Evolutionary conservation across 305 asterid species (phyloP).

Genomic region (Fraxinus xanthoxyloides): DNA sequence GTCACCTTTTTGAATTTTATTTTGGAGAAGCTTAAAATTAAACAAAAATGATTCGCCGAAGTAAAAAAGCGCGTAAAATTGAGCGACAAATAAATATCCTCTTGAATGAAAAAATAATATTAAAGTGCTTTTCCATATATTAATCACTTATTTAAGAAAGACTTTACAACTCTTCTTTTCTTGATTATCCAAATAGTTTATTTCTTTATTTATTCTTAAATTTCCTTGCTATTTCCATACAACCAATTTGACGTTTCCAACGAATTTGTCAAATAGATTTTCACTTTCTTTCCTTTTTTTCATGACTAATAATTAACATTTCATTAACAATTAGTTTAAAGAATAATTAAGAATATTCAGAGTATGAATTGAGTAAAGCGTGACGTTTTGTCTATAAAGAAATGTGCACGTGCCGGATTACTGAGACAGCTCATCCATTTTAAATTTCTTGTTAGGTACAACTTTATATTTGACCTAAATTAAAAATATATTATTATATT

Average conservation of each 20-base stretch:
- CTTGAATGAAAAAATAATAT: not conserved
- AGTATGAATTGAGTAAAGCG: not conserved
- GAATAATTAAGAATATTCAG: not conserved
- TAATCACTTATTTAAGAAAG: not conserved
- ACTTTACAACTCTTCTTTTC: not conserved
- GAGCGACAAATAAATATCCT: not conserved
- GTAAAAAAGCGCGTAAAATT: not conserved
- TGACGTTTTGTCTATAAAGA: not conserved
- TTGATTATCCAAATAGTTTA: not conserved
- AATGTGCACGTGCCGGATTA: not conserved
- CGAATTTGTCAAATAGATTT: not conserved
- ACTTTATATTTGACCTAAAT: constrained; percentile 7
- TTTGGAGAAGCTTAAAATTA: not conserved
- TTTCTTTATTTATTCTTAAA: not conserved
- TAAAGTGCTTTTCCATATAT: not conserved
- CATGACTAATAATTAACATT: not conserved
- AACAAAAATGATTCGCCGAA: too few species aligned
- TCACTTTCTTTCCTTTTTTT: not conserved
- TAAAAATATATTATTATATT: not conserved
- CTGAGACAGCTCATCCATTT: not conserved
- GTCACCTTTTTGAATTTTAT: not conserved
- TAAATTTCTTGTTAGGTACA: not conserved
- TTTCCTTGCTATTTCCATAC: not conserved
- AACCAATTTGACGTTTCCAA: not conserved
- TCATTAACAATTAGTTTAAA: not conserved